Evolutionary conservation across 495 filamentous ascomycete genomes (phyloP).

Genomic region (Rusavskia elegans): DNA sequence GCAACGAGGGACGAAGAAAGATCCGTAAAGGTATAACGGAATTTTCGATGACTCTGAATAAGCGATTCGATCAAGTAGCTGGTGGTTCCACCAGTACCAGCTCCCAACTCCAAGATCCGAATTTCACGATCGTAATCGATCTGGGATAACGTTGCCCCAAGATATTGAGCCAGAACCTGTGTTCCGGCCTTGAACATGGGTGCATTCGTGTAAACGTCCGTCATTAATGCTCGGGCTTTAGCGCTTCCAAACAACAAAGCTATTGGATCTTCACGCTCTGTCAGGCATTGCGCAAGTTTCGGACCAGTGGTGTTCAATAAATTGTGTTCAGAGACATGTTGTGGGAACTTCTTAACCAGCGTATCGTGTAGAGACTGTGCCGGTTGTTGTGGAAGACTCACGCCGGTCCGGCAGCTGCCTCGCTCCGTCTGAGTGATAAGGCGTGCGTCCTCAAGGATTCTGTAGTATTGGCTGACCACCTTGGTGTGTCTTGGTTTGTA

Average conservation of each 20-base stretch:
- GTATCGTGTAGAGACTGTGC: not conserved
- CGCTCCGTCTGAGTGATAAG: constrained; percentile 2
- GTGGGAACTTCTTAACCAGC: constrained; percentile 10
- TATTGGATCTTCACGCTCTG: constrained; percentile 6
- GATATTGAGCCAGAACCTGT: constrained; percentile 4
- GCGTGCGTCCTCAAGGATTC: constrained; percentile 15
- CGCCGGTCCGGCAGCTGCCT: no score
- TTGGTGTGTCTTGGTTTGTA: constrained; percentile 12
- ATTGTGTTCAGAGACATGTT: constrained; percentile 12
- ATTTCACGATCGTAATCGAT: constrained; percentile 1
- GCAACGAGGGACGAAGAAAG: constrained; percentile 24
- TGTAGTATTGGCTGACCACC: constrained; percentile 17
- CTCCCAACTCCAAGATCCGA: constrained; percentile 28
- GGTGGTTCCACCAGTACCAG: constrained; percentile 29
- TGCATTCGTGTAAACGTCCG: constrained; percentile 10
- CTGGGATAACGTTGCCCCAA: not conserved
- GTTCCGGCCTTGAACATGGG: constrained; percentile 10
- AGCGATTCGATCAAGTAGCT: constrained; percentile 15
- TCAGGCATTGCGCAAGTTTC: constrained; percentile 11
- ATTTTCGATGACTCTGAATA: constrained; percentile 6
- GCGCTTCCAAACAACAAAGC: constrained; percentile 7
- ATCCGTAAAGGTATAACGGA: constrained; percentile 31
- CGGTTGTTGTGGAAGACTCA: not conserved
- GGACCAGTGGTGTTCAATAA: constrained; percentile 11
- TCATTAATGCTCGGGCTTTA: constrained; percentile 3